Base-by-base conservation (phyloP, 106 monocot species). In the Dendrobium nobile region DNA sequence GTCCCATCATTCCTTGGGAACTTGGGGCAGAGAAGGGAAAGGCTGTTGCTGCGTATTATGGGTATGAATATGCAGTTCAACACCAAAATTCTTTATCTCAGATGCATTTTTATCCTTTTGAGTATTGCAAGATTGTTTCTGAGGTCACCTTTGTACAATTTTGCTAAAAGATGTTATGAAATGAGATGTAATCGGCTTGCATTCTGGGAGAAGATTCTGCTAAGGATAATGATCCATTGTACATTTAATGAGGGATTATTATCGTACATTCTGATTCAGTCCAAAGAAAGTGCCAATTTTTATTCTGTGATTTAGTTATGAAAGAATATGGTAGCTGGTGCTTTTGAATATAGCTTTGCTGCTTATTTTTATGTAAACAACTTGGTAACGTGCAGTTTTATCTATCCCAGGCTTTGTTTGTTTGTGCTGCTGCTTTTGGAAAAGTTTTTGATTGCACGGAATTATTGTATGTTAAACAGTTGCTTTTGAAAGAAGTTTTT, bases 1-100 rank as follows among this genome's bases (percentile, higher is more conserved):
- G 99, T 37, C 99, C 99, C 75, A 87, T 99, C 27, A 85, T 99
- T 77, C 99, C 99, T 22, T 95, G 95, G 99, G 91, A 93, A 82
- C 89, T 99, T 84, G 99, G 99, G 22, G 99, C 91, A 40, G 93
- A 93, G 84, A 95, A 93, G 84, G 95, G 99, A 47, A 89, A 88
- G 74, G 95, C 99, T 82, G 89, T 99, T 85, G 88, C 99, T 82
- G 99, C 99, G 70, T 89, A 84, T 68, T 99, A 99, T 84, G 99
- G 95, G 99, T 99, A 95, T 85, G 80, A 6, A 85, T 87, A 19
- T 72, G 22, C 22, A 75, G 42, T n/a, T 72, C 41, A 22, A 13
- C 28, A 54, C 55, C 22, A 77, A 58, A 48, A 58, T 73, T 59
- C 27, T 15, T 18, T 65, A 22, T 26, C 19, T 64, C 3, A 31